Evolutionary conservation across 2,329 filamentous ascomycete species (phyloP).

Genomic region (Clonostachys byssicola): DNA sequence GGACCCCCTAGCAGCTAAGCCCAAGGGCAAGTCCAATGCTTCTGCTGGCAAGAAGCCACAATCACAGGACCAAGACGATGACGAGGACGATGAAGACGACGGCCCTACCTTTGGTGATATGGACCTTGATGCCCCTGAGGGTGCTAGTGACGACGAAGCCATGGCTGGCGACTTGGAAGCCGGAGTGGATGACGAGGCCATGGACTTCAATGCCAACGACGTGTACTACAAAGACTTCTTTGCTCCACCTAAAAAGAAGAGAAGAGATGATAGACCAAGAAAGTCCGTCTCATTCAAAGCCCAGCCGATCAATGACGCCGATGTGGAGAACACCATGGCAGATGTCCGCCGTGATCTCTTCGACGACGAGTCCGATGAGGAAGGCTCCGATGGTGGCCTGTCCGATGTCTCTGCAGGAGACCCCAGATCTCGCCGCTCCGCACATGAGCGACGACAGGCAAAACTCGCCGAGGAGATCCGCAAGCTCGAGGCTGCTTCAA

Average conservation of each 20-base stretch:
- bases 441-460: slow-evolving; percentile 82
- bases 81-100: slow-evolving; percentile 65
- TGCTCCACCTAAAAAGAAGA: slow-evolving; percentile 75
- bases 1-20: slow-evolving; percentile 55
- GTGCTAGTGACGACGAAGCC: slow-evolving; percentile 61
- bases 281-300: slow-evolving; percentile 33
- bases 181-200: slow-evolving; percentile 50
- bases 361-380: slow-evolving; percentile 66
- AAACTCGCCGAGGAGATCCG: slow-evolving; percentile 88
- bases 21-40: slow-evolving; percentile 1
- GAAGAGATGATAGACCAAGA: slow-evolving; percentile 40
- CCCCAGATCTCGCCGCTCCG: slow-evolving; percentile 70
- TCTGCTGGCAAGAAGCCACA: slow-evolving; percentile 18
- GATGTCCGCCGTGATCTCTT: slow-evolving; percentile 89
- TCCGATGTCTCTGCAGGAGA: slow-evolving; percentile 66
- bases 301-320: slow-evolving; percentile 49
- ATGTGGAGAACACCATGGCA: slow-evolving; percentile 78
- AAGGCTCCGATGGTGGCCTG: slow-evolving; percentile 60
- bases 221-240: slow-evolving; percentile 94
- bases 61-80: slow-evolving; percentile 28
- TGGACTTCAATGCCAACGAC: slow-evolving; percentile 74
- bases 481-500: slow-evolving; percentile 80
- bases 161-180: slow-evolving; percentile 26
- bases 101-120: slow-evolving; percentile 82
- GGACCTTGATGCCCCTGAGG: slow-evolving; percentile 69